Conservation (phyloP, 495 filamentous ascomycete species). For the Pseudomonodictys pantanalensis region DNA sequence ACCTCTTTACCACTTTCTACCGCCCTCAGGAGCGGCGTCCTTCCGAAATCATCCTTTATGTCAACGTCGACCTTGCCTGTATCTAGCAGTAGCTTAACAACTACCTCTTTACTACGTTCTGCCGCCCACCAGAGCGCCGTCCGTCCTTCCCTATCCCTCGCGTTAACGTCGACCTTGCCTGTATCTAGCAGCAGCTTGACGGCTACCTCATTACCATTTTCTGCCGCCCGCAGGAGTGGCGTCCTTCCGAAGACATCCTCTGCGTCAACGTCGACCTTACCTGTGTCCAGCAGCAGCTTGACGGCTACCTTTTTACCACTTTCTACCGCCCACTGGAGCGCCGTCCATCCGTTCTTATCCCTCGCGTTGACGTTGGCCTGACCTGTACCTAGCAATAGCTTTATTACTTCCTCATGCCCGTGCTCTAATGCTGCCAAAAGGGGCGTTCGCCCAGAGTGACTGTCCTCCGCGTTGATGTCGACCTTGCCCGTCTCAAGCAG, state of each 20-base stretch:
- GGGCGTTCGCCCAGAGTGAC: constrained; percentile 27
- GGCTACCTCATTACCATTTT: constrained; percentile 29
- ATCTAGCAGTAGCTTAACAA: constrained; percentile 10
- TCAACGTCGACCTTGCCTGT: no score
- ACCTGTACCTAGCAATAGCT: constrained; percentile 30
- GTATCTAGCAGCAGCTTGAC: constrained; percentile 33
- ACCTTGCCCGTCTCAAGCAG: constrained; percentile 22
- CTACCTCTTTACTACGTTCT: background rate
- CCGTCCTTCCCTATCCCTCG: background rate
- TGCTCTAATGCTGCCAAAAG: constrained; percentile 34
- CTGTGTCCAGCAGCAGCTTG: constrained; percentile 29
- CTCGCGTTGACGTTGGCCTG: constrained; percentile 11
- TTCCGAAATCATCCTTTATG: background rate
- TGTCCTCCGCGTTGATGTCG: constrained; percentile 7
- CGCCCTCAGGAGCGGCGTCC: no score
- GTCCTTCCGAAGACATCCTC: constrained; percentile 22
- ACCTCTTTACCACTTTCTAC: no score
- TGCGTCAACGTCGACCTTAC: constrained; percentile 5
- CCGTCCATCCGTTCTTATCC: constrained; percentile 23
- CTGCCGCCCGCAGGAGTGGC: constrained; percentile 35
- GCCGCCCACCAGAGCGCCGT: background rate
- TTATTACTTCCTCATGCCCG: constrained; percentile 22
- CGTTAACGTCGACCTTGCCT: constrained; percentile 1
- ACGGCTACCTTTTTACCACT: constrained; percentile 34
- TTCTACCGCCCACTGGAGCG: constrained; percentile 34